Conservation (phyloP, 805 yeast genomes). For the Suhomyces faveliae region DNA sequence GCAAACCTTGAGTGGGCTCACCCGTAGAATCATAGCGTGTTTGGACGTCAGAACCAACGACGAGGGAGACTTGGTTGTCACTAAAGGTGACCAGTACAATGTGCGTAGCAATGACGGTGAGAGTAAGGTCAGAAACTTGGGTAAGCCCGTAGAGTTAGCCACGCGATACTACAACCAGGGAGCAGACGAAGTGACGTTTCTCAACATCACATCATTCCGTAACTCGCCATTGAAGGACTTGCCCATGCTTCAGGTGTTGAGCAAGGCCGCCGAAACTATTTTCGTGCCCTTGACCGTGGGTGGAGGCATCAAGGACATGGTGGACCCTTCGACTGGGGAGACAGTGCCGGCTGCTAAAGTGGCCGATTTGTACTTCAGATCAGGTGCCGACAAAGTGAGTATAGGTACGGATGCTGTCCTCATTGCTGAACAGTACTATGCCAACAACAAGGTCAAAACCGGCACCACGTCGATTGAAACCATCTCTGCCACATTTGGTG, state of each 20-base stretch:
- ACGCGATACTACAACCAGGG: conserved; percentile 89
- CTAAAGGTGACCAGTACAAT: conserved; percentile 98
- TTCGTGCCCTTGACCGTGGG: conserved; percentile 98
- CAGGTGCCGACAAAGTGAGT: conserved; percentile 98
- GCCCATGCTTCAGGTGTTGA: conserved; percentile 92
- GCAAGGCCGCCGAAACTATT: conserved; percentile 78
- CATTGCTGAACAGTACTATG: conserved; percentile 83
- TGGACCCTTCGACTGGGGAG: conserved; percentile 77
- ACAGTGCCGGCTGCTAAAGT: conserved; percentile 81
- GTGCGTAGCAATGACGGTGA: conserved; percentile 53
- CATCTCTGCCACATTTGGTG: conserved; percentile 88
- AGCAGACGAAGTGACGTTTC: conserved; percentile 94
- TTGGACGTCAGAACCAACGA: conserved; percentile 96
- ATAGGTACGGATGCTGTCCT: conserved; percentile 96
- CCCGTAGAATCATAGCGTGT: conserved; percentile 93
- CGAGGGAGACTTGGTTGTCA: conserved; percentile 91
- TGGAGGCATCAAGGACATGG: conserved; percentile 92
- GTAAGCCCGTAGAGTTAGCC: conserved; percentile 95
- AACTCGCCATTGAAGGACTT: conserved; percentile 90
- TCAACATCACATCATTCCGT: conserved; percentile 93
- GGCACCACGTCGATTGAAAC: conserved; percentile 92
- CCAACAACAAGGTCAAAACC: conserved; percentile 51
- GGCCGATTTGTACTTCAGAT: conserved; percentile 85
- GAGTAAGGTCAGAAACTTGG: conserved; percentile 80
- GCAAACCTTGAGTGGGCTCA: conserved; percentile 58